Base-by-base conservation (phyloP, 805 yeast genomes). In the Saccharomycopsis fibuligera region DNA sequence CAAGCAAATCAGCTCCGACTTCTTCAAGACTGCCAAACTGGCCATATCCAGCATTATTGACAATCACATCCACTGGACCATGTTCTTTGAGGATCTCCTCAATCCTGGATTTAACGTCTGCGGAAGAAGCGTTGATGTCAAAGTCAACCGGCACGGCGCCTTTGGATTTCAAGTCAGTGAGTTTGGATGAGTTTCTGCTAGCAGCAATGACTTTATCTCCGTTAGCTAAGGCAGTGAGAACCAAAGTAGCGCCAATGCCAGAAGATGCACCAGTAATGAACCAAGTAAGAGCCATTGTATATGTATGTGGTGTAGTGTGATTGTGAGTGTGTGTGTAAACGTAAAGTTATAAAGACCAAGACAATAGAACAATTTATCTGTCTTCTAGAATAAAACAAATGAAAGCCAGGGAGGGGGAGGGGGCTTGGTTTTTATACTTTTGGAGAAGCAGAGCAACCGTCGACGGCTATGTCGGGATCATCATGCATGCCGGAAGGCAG, bases 1-100 rank as follows among this genome's bases (percentile, higher is more conserved):
- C 49, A 14, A 39, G 9, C 21, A 21, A 17, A 10, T 21, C 31
- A 14, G 17, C 14, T 16, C 31, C 37, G 9, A 9, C 14, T 35
- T 46, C 49, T 29, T 46, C 49, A 14, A 46, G 4, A 16, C 31
- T 24, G 5, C 49, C 49, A n/a, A 36, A 41, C 17, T 30, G 30
- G n/a, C 36, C 49, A 22, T 46, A 46, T 6, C 49, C 49, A 30
- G 49, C 38, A 31, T 46, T 46, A 30, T 46, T 46, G 8, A 46
- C 49, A 6, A 46, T 40, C 24, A 40, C 45, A 25, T 46, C 49
- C 24, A 46, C 22, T 12, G 41, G 21, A 21, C 45, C 45, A 25
- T 46, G 31, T 14, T 23, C 16, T 40, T 40, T 22, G 19, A 24
- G 9, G 12, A 40, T 10, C 16, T 16, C 38, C 8, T 12, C 5